Evolutionary conservation across 495 filamentous ascomycete species (phyloP), one percentile per base, ranked within the genome.

Genomic region (Gamarada debralockiae): DNA sequence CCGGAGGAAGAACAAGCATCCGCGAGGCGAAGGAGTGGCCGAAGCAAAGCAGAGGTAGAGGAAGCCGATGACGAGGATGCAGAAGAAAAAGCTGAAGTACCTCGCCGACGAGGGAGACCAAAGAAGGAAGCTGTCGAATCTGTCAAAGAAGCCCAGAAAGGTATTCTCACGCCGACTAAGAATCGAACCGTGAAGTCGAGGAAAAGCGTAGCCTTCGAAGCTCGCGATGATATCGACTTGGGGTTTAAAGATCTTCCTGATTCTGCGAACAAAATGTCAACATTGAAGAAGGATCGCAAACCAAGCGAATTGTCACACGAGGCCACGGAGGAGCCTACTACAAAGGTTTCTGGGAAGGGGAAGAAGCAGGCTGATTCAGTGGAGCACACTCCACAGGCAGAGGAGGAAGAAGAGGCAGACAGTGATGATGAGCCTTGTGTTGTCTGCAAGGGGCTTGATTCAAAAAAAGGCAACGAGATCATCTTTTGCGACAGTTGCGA

Each of bases 401-500:
- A 22, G 9, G 48, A 33, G 18, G 36, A 21, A 21, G 39, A 31
- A 3, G 12, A 20, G 13, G 43, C 25, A 5, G 50, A 34, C 17
- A 24, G 20, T n/a, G 44, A 55, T 18, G 45, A 49, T 14, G 29
- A 24, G 22, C 20, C 38, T 22, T 60, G 58, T 38, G 36, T 14
- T 7, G 17, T 53, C 17, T 60, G 58, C 41, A 40, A 42, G 21
- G 25, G 29, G 10, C 31, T 41, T 15, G 22, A 52, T 6, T 51
- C 37, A n/a, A 31, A 29, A 25, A 51, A 55, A 17, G 27, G 33
- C 14, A 79, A 80, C 57, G 66, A 78, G 59, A 95, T 96, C 52
- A 81, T 96, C n/a, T 90, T 96, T 61, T 96, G 91, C 65, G 91
- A 95, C 65, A 85, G 83, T 34, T 96, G 91, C 70, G 88, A 95